Percentiles rank a stretch among this genome's conserved stretches.
phyloP scores from a whole-genome alignment of 140 eudicot genomes.

The Stevia rebaudiana region DNA sequence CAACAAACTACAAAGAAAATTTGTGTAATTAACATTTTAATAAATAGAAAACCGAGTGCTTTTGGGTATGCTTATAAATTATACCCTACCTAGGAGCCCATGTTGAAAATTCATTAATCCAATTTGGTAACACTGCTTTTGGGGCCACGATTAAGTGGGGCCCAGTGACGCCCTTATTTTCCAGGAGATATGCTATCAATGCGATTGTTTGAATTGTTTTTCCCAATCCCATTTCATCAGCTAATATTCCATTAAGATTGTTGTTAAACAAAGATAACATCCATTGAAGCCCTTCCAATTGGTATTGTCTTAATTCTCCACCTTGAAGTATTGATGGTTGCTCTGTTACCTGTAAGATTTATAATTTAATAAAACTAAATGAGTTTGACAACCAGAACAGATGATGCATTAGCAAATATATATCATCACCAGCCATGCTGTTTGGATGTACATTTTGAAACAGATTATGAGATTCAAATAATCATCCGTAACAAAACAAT shows the following conservation, averaged over 20 bases:
- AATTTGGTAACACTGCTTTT: constrained; percentile 95
- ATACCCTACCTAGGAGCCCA: constrained; percentile 89
- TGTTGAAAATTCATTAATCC: constrained; percentile 75
- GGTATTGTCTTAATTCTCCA: constrained; percentile 88
- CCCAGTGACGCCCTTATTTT: constrained; percentile 89
- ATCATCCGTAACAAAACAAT: not conserved
- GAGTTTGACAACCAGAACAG: not conserved
- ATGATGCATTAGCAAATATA: not conserved
- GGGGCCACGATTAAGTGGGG: constrained; percentile 98
- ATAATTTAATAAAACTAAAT: not conserved
- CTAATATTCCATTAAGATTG: constrained; percentile 93
- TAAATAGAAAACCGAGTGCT: not conserved
- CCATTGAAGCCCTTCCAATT: constrained; percentile 98
- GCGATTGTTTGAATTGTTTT: constrained; percentile 95
- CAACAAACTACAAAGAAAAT: no score
- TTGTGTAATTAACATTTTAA: no score
- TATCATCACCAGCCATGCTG: not conserved
- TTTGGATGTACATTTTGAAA: constrained; percentile 12
- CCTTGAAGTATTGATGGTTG: constrained; percentile 96
- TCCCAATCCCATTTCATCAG: constrained; percentile 99
- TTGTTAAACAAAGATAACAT: constrained; percentile 91
- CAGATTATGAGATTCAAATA: not conserved
- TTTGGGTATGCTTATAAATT: not conserved
- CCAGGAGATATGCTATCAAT: constrained; percentile 80
- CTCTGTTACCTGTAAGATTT: constrained; percentile 65